Evolutionary conservation across 139 green algal genomes (phyloP), one percentile per base, ranked within the genome.

Genomic region (Mychonastes homosphaera): DNA sequence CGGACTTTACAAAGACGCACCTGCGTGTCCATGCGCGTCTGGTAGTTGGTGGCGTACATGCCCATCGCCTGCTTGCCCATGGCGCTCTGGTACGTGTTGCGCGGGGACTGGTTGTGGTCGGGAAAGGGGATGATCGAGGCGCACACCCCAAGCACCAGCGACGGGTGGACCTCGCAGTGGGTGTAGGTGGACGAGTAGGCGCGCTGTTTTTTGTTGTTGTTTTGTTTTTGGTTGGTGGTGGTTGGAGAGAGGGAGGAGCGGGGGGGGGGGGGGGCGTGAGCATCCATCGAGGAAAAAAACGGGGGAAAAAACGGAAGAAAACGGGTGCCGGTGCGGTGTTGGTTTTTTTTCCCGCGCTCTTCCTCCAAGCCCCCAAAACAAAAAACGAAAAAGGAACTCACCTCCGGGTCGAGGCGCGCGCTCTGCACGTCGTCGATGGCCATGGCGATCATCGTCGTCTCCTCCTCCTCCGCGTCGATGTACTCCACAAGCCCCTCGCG

Each of bases 371-470:
- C 15, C 38, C n/a, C n/a, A n/a, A n/a, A n/a, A n/a, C n/a, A n/a
- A n/a, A n/a, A n/a, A n/a, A n/a, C n/a, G n/a, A 44, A 44, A n/a
- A 8, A 48, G 6, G 43, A 50, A 44, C 1, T 43, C 50, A 35
- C 69, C 44, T 46, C 45, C 3, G 55, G 62, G 51, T 79, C 63
- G 35, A 63, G 47, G 18, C 74, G 67, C 9, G 81, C 81, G n/a
- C 55, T 58, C 18, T 66, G 63, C 47, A 94, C 60, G 65, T 93
- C 83, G 26, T 70, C 58, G 38, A 92, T 82, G 23, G 70, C 88
- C 93, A 99, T 99, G 33, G 90, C 79, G 57, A 99, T 98, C 88
- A 99, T 94, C 19, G 90, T 95, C 0, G 89, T 97, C 74, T 99
- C 92, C 78, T 97, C 92, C 76, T 98, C 92, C 44, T 76, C 75